These are phyloP conservation scores for Tetraselmis chui DNA, from an alignment of 139 green algal genomes.

Conservation along the genomic window DNA sequence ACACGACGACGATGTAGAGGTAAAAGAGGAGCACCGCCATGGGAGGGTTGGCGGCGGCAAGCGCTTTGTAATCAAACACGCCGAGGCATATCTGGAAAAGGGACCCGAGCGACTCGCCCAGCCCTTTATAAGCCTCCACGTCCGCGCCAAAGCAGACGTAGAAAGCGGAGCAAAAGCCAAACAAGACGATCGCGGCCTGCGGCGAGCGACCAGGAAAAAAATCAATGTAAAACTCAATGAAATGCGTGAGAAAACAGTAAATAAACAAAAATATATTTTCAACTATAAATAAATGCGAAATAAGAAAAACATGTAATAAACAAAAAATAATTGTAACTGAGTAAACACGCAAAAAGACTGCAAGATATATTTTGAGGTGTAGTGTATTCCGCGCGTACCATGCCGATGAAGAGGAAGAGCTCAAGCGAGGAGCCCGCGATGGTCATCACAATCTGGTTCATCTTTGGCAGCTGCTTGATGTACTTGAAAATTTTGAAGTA, in stretches of 20 bases:
- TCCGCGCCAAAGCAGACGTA: constrained; percentile 24
- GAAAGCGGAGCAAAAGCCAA: constrained; percentile 25
- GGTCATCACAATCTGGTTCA: constrained; percentile 27
- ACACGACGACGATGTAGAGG: constrained; percentile 17
- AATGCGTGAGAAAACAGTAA: too few species aligned
- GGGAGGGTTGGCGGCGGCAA: background rate
- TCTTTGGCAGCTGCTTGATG: constrained; percentile 17
- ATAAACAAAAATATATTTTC: too few species aligned
- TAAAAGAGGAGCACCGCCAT: constrained; percentile 26
- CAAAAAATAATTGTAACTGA: too few species aligned
- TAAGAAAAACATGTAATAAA: too few species aligned
- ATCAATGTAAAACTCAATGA: too few species aligned
- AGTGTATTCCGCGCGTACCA: too few species aligned
- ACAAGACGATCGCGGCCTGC: constrained; percentile 15
- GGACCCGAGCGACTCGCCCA: background rate
- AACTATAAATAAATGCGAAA: too few species aligned
- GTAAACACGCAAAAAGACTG: too few species aligned
- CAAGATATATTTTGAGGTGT: too few species aligned
- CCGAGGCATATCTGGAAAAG: constrained; percentile 18
- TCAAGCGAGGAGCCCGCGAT: constrained; percentile 12
- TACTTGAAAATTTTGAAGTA: constrained; percentile 33
- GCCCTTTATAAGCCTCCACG: background rate
- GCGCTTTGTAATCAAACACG: constrained; percentile 24
- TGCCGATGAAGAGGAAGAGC: constrained; percentile 26
- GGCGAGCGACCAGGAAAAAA: too few species aligned